Evolutionary conservation across 208 protist species (phyloP).

Genomic region (Wallacemonas sp.): DNA sequence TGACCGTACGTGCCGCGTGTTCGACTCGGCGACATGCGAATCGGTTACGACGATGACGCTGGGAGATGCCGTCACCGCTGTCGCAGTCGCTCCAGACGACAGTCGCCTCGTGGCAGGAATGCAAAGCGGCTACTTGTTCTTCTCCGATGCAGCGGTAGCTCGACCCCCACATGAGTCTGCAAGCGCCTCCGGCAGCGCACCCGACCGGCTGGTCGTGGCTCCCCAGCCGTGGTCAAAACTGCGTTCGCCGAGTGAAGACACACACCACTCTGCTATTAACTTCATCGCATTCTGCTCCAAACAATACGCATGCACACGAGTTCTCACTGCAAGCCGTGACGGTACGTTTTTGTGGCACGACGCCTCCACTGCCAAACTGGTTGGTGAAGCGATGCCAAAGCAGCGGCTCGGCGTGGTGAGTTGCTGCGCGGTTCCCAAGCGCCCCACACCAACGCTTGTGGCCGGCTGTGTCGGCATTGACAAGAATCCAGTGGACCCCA

Average conservation of each 20-base stretch:
- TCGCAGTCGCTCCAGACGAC: constrained; percentile 43
- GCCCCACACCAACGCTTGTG: neutral
- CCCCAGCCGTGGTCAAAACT: constrained; percentile 13
- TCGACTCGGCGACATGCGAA: constrained; percentile 48
- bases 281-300: constrained; percentile 44
- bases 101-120: constrained; percentile 50
- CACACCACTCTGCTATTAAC: constrained; percentile 51
- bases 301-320: constrained; percentile 10
- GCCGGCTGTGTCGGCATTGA: constrained; percentile 22
- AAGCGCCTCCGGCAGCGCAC: constrained; percentile 12
- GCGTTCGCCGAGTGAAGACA: constrained; percentile 42
- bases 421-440: constrained; percentile 34
- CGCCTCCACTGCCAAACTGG: constrained; percentile 19
- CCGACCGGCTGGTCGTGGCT: neutral
- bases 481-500: constrained; percentile 61
- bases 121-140: constrained; percentile 54
- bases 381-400: constrained; percentile 39
- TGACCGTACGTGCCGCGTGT: constrained; percentile 71
- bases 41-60: constrained; percentile 53
- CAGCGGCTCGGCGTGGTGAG: constrained; percentile 40
- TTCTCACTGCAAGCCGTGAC: constrained; percentile 44
- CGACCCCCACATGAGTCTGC: neutral
- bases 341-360: constrained; percentile 67
- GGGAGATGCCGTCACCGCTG: constrained; percentile 49
- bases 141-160: constrained; percentile 21